Evolutionary conservation across 345 rosid species (phyloP), one percentile per base, ranked within the genome.

Genomic region (Boechera retrofracta): DNA sequence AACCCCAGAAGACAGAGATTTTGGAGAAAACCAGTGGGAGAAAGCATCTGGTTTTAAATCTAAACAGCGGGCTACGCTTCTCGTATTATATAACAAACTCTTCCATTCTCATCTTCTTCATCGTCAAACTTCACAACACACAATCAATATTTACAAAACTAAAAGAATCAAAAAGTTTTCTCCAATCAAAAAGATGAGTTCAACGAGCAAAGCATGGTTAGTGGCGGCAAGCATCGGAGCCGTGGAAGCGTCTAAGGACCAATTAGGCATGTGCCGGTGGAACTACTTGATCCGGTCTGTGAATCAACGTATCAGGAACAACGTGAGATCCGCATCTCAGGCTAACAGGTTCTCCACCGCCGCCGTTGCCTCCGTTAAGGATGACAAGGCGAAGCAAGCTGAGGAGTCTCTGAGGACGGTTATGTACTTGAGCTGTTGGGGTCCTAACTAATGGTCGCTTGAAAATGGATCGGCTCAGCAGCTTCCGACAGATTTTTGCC

Each of bases 361-460:
- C 74, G 4, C 42, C 64, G 15, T 62, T 24, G 65, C 59, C 10
- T 52, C 71, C 55, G 21, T 47, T 54, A 57, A 32, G 44, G 85
- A 85, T 44, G 83, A 84, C 10, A 84, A 77, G 79, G 33, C 74
- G 3, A 87, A 82, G 76, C 82, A 80, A 60, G 84, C 90, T 0
- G 93, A 92, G 61, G 96, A 92, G 68, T 88, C 97, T 33, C 84
- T 92, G 0, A 77, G 96, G 69, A 89, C 87, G 4, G 83, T 92
- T 42, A 89, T 92, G 96, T 92, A 77, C 57, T 82, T 92, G 86
- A 89, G 96, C 79, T 92, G 95, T 52, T 92, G 97, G 97, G 93
- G 86, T 79, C 96, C 91, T 31, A 84, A 79, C 29, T 21, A 3
- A 36, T 6, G 13, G 1, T n/a, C 29, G 32, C 0, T 31, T 31